A percentile compares a stretch with the other conserved stretches of the same genome.
phyloP scores from a whole-genome alignment of 805 yeast species.

The Sugiyamaella valdiviana region DNA sequence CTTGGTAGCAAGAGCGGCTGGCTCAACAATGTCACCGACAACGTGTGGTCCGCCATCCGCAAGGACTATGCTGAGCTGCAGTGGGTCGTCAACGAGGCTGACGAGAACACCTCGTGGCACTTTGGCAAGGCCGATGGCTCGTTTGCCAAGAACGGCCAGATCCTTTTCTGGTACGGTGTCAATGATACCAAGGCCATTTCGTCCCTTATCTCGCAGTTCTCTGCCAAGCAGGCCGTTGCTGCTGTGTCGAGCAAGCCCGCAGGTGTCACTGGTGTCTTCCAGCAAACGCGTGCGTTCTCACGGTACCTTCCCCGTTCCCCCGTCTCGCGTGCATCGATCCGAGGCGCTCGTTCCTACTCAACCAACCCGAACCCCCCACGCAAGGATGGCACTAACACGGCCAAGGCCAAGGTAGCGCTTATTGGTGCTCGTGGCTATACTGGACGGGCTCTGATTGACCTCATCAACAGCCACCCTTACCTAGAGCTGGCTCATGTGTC shows the following conservation, averaged over 20 bases:
- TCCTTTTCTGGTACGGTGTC: slow-evolving; percentile 92
- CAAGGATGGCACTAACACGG: slow-evolving; percentile 53
- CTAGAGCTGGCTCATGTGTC: slow-evolving; percentile 89
- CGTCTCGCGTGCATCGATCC: slow-evolving; percentile 6
- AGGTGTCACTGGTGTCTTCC: slow-evolving; percentile 18
- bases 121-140: slow-evolving; percentile 93
- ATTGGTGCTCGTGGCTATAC: slow-evolving; percentile 99
- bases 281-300: slow-evolving; percentile 24
- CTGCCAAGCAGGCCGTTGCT: slow-evolving; percentile 15
- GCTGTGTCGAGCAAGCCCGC: slow-evolving; percentile 4
- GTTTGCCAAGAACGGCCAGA: slow-evolving; percentile 78
- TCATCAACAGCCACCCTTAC: slow-evolving; percentile 82
- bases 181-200: slow-evolving; percentile 55
- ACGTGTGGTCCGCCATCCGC: slow-evolving; percentile 75
- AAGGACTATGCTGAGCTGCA: slow-evolving; percentile 68
- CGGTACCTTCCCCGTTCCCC: slow-evolving; percentile 10
- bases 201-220: slow-evolving; percentile 53
- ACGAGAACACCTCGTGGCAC: slow-evolving; percentile 85
- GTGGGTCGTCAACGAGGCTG: slow-evolving; percentile 89
- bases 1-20: slow-evolving; percentile 86
- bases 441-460: slow-evolving; percentile 83
- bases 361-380: slow-evolving; percentile 68
- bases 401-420: slow-evolving; percentile 72
- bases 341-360: slow-evolving; percentile 17
- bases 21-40: slow-evolving; percentile 96